Conservation (phyloP, 106 monocot genomes). For the Dendrobium nobile region DNA sequence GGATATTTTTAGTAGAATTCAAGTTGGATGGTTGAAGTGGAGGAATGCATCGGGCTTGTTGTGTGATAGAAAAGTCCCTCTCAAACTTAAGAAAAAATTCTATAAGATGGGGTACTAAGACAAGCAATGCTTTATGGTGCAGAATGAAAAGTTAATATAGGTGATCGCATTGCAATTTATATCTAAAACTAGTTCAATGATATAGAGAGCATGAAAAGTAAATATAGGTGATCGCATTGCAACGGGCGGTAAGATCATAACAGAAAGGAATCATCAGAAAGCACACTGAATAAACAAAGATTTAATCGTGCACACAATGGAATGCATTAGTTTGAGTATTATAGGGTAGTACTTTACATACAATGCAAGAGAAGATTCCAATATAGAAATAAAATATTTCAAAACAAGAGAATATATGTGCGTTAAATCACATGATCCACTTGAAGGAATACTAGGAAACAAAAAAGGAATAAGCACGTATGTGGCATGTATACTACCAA, state of each 20-base stretch:
- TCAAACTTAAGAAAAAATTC: no score
- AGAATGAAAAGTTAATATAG: no score
- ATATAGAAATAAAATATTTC: neutral
- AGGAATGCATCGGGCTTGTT: no score
- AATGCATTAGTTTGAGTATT: neutral
- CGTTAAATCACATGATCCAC: neutral
- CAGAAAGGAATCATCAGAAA: neutral
- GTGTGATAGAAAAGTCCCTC: no score
- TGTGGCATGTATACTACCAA: constrained; percentile 37
- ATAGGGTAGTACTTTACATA: neutral
- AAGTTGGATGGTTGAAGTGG: no score
- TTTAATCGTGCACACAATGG: neutral
- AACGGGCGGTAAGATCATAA: neutral
- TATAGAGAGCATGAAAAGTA: neutral
- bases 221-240: neutral
- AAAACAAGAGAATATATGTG: neutral
- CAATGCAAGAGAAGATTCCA: neutral
- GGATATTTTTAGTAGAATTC: no score
- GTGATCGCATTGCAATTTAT: neutral
- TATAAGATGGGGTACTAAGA: no score
- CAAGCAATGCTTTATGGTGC: no score
- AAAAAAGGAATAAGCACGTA: constrained; percentile 3
- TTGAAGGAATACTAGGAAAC: neutral
- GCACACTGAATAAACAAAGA: neutral
- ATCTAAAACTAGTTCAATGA: neutral